Base-by-base conservation (phyloP, 176 grass and related monocot species). In the Alopecurus myosuroides region DNA sequence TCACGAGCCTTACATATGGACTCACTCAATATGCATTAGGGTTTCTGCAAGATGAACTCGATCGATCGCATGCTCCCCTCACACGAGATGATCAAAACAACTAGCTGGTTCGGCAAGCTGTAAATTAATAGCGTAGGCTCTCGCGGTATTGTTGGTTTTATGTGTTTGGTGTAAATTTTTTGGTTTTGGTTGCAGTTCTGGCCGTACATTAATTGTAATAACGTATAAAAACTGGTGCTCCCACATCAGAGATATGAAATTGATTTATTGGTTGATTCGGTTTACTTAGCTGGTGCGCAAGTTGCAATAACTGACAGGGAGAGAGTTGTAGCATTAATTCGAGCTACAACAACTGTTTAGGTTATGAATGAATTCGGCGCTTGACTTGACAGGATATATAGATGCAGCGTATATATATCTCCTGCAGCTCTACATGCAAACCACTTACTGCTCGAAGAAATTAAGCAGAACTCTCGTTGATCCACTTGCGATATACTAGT, bases 171-270 rank as follows among this genome's bases (percentile, higher is more conserved):
- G 46, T 51, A 51, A 10, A 50, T 74, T 22, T 74, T 22, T 75
- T 22, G 6, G 15, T 22, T 50, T 75, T 75, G 45, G 29, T 75
- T 75, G 72, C 44, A 75, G 72, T 75, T 75, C 72, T 75, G 50
- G 72, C 72, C 31, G 45, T 51, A 75, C 45, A 75, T 75, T 75
- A 75, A 75, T 51, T 75, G 72, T 75, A 75, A 75, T 75, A 51
- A 33, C 61, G 31, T 64, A 49, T 49, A 46, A 48, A 46, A 48
- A 74, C 25, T 9, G 41, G 44, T 74, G 17, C 14, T 2, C 26
- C 71, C 71, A 75, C 22, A n/a, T n/a, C n/a, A n/a, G 28, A 51
- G 28, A 51, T 34, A 74, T 75, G 72, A 51, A 75, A 75, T 75
- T 51, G 45, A 75, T 75, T 75, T 75, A 22, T 75, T 75, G 50